Conservation (phyloP, 1,284 basidiomycete species). For the Neonothopanus nambi region DNA sequence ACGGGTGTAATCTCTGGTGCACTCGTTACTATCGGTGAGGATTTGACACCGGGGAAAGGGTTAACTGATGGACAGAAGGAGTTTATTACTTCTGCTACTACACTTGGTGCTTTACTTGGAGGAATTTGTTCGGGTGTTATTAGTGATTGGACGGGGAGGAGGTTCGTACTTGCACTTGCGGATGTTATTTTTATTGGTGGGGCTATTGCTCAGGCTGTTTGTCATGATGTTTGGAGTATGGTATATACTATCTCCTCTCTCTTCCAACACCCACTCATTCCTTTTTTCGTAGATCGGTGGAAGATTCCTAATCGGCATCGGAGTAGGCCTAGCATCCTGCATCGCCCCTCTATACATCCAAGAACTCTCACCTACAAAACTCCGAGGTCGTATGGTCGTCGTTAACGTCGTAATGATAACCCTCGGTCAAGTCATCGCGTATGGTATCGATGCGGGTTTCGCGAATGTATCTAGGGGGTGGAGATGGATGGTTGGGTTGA, state of each 20-base stretch:
- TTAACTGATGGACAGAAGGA: conserved; percentile 74
- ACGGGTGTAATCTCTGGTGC: conserved; percentile 81
- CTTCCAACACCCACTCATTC: background rate
- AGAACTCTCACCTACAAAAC: conserved; percentile 75
- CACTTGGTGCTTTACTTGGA: conserved; percentile 76
- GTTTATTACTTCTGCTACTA: conserved; percentile 80
- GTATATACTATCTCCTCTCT: conserved; percentile 32
- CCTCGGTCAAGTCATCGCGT: conserved; percentile 76
- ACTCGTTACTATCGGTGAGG: conserved; percentile 69
- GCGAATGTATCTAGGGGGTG: conserved; percentile 65
- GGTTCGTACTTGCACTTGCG: conserved; percentile 66
- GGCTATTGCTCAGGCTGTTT: conserved; percentile 67
- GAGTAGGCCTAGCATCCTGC: conserved; percentile 74
- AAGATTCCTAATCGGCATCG: conserved; percentile 73
- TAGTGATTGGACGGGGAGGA: conserved; percentile 73
- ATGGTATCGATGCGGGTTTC: conserved; percentile 77
- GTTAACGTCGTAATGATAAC: conserved; percentile 68
- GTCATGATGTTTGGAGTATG: conserved; percentile 72
- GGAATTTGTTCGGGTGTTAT: conserved; percentile 70
- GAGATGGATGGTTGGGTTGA: conserved; percentile 85
- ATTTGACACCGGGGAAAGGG: conserved; percentile 50
- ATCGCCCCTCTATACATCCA: conserved; percentile 84
- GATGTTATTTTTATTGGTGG: conserved; percentile 79
- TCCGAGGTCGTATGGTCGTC: conserved; percentile 77
- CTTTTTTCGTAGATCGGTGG: conserved; percentile 60